Evolutionary conservation across 148 eudicot genomes (phyloP), one percentile per base, ranked within the genome.

Genomic region (Vaccinium vitisidaea): DNA sequence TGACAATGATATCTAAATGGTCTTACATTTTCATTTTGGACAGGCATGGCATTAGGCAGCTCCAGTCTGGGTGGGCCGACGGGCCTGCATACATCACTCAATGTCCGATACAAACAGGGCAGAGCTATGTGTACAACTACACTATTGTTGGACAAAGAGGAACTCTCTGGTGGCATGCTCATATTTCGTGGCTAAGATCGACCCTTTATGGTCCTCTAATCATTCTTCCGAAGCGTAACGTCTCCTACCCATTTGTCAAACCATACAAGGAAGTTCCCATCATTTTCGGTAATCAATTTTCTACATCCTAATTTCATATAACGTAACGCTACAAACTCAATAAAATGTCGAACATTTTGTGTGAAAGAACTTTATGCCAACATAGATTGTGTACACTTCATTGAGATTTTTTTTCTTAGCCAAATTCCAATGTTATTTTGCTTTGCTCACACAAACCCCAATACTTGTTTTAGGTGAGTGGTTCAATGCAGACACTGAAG

Each of bases 21-120:
- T 15, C 15, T 73, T n/a, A 0, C 8, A 43, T 16, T 23, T 69
- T 67, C n/a, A 16, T 32, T 75, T 53, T 5, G 36, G 55, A 84
- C 80, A 92, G 92, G 94, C 94, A 92, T 82, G 93, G 94, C 1
- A 85, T 91, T 18, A 56, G 92, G 74, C 92, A 90, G 43, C 82
- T 92, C 49, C 83, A 84, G 16, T 87, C 91, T 21, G 94, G 94
- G 10, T 92, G 94, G 93, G 94, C 94, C 0, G 94, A 92, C 80
- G 94, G 94, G 15, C 94, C 94, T 1, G 88, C 94, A 21, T 92
- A 92, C 27, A 77, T 92, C 30, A 92, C 92, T 2, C 94, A 92
- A 13, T 92, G 94, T 63, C 94, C 94, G 2, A 92, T 92, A 25
- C 94, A 92, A 83, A 90, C 89, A 23, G 91, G 94, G 7, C 94